Percentiles rank a stretch among this genome's conserved stretches.
Conservation (phyloP, 2,329 filamentous ascomycete species). For the Fusarium continuum region DNA sequence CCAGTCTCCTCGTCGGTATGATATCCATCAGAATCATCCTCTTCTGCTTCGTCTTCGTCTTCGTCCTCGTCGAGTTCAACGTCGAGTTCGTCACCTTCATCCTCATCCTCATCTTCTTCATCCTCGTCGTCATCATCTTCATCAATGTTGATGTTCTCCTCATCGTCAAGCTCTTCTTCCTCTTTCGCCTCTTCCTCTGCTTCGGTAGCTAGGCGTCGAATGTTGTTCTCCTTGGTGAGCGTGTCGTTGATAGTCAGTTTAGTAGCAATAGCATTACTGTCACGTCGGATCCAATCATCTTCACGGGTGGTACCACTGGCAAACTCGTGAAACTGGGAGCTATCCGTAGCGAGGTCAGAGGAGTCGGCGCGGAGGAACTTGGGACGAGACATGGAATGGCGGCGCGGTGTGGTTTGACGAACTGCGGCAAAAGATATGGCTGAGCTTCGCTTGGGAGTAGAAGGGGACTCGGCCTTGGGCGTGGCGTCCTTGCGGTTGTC, state of each 20-base stretch:
- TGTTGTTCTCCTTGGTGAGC: slow-evolving; percentile 86
- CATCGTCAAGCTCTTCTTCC: slow-evolving; percentile 73
- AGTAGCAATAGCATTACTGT: slow-evolving; percentile 67
- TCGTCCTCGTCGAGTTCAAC: slow-evolving; percentile 60
- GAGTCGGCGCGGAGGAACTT: slow-evolving; percentile 63
- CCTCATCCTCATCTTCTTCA: slow-evolving; percentile 55
- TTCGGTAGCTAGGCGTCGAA: slow-evolving; percentile 86
- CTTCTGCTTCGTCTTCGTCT: slow-evolving; percentile 62
- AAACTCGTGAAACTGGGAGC: slow-evolving; percentile 86
- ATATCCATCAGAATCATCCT: slow-evolving; percentile 73
- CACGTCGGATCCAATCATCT: slow-evolving; percentile 88
- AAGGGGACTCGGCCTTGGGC: slow-evolving; percentile 42
- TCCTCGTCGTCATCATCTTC: slow-evolving; percentile 69
- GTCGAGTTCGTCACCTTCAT: slow-evolving; percentile 60
- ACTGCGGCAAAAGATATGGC: slow-evolving; percentile 39
- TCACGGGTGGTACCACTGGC: slow-evolving; percentile 82
- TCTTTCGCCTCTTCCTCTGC: slow-evolving; percentile 87
- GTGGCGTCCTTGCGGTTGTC: slow-evolving; percentile 13
- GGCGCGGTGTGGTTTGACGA: slow-evolving; percentile 39
- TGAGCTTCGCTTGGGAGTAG: slow-evolving; percentile 46
- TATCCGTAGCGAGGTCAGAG: slow-evolving; percentile 62
- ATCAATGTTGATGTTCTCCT: slow-evolving; percentile 88
- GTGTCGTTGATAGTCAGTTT: slow-evolving; percentile 92
- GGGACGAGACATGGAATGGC: slow-evolving; percentile 43
- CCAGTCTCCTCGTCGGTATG: slow-evolving; percentile 77